Percentiles rank a stretch among this genome's conserved stretches.
Conservation (phyloP, 1,139 yeast species). For the Candida mesenterica region DNA sequence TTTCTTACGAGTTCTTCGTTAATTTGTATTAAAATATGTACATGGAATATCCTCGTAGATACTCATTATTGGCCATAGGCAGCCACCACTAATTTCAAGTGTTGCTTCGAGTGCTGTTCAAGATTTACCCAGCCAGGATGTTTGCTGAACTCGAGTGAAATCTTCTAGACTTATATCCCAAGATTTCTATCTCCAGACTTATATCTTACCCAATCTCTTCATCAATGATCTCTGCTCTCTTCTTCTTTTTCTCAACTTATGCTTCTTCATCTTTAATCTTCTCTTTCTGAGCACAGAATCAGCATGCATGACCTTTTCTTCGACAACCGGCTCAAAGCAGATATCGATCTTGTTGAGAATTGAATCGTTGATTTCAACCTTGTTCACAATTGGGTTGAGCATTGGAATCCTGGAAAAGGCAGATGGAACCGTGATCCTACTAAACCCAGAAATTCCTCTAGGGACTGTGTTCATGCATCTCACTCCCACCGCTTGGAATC, state of each 20-base stretch:
- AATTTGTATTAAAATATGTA: too few species aligned
- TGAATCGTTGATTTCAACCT: conserved; percentile 2
- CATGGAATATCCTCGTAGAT: too few species aligned
- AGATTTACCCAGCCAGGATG: too few species aligned
- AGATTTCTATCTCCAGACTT: background rate
- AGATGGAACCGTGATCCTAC: background rate
- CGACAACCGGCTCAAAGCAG: conserved; percentile 4
- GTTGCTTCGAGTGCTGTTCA: too few species aligned
- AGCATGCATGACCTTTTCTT: conserved; percentile 32
- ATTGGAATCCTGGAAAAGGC: conserved; percentile 1
- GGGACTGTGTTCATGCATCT: conserved; percentile 5
- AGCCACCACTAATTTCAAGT: too few species aligned
- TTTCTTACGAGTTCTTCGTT: too few species aligned
- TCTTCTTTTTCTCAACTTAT: conserved; percentile 72
- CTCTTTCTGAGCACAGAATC: conserved; percentile 70
- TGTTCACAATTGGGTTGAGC: conserved; percentile 6
- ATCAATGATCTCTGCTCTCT: conserved; percentile 57
- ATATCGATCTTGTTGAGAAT: conserved; percentile 7
- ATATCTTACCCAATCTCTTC: conserved; percentile 53
- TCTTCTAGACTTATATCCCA: background rate
- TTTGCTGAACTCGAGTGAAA: too few species aligned
- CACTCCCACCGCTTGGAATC: conserved; percentile 6
- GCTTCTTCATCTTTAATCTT: conserved; percentile 71
- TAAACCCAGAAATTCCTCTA: background rate
- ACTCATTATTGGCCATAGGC: too few species aligned